Evolutionary conservation across 495 filamentous ascomycete species (phyloP).

Genomic region (Chaetomium cochliodes): DNA sequence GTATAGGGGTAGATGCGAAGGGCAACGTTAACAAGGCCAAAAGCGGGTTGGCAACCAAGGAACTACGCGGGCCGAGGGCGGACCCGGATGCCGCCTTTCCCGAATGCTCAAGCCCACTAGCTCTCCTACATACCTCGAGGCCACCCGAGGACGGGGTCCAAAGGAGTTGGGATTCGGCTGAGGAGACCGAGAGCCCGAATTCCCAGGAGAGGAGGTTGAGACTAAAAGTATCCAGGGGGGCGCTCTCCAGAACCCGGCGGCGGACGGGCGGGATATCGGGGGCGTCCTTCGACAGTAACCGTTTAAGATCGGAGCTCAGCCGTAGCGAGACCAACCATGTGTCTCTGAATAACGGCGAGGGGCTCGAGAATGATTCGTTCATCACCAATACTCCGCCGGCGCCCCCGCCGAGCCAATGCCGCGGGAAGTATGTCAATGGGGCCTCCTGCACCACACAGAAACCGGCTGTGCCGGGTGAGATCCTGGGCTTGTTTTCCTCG

Average conservation of each 20-base stretch:
- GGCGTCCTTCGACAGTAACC: not conserved
- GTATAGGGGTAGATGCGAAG: not conserved
- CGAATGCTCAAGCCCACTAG: not conserved
- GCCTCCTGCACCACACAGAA: not conserved
- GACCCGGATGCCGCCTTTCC: not conserved
- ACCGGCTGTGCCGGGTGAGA: constrained; percentile 6
- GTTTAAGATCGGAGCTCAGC: not conserved
- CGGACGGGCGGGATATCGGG: not conserved
- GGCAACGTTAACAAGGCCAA: not conserved
- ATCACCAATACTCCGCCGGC: not conserved
- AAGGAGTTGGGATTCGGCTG: not conserved
- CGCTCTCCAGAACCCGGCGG: constrained; percentile 18
- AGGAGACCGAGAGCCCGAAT: not conserved
- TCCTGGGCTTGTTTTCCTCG: constrained; percentile 19
- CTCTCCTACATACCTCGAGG: not conserved
- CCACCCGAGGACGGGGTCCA: no score
- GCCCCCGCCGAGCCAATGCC: not conserved
- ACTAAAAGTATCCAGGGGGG: constrained; percentile 33
- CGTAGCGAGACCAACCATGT: not conserved
- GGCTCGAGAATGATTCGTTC: constrained; percentile 2
- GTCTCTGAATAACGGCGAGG: no score
- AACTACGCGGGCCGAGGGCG: not conserved
- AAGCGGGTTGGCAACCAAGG: not conserved
- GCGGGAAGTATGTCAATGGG: not conserved
- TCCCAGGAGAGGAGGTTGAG: constrained; percentile 22